Base-by-base conservation (phyloP, 2,329 filamentous ascomycete genomes). In the Colletotrichum lupini region DNA sequence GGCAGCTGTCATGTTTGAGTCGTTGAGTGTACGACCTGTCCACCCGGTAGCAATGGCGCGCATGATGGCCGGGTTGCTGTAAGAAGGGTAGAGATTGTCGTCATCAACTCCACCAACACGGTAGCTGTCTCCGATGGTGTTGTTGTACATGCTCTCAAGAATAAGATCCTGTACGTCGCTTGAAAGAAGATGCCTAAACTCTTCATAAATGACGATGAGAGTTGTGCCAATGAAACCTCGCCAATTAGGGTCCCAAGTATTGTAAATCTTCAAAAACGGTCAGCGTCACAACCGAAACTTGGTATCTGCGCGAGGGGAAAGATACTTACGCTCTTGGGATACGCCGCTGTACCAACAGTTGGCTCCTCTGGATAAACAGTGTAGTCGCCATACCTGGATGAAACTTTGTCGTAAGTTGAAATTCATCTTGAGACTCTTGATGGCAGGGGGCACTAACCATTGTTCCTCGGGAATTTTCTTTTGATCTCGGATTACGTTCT, bases 241-340 rank as follows among this genome's bases (percentile, higher is more conserved):
- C 90, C 90, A 92, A 72, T 92, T 92, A 0, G 89, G 89, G 75
- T 92, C 90, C 87, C 88, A 92, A 0, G 86, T 85, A 65, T 86
- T 84, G 77, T 91, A 90, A 35, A 89, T 88, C 11, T 80, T 49
- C 19, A 19, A 7, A 42, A 42, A 1, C 4, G 8, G 5, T 46
- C 9, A 42, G 7, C 4, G 7, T 24, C 8, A 11, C 3, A 4
- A 3, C 3, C 4, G 42, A 19, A 1, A 19, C 11, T 46, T 7
- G 22, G 4, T 12, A 8, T 22, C 7, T 14, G 4, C 8, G 9
- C 7, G 14, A 56, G 3, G 6, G 24, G 12, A 4, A 14, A 52
- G 8, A 14, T 5, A 32, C 32, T 11, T 46, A 70, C 62, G 12
- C 55, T 67, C 56, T 70, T 79, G 1, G 85, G 83, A 73, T 92